Percentiles rank a stretch among this genome's conserved stretches.
phyloP scores from a whole-genome alignment of 129 eudicot species.

The Deinandra increscens region DNA sequence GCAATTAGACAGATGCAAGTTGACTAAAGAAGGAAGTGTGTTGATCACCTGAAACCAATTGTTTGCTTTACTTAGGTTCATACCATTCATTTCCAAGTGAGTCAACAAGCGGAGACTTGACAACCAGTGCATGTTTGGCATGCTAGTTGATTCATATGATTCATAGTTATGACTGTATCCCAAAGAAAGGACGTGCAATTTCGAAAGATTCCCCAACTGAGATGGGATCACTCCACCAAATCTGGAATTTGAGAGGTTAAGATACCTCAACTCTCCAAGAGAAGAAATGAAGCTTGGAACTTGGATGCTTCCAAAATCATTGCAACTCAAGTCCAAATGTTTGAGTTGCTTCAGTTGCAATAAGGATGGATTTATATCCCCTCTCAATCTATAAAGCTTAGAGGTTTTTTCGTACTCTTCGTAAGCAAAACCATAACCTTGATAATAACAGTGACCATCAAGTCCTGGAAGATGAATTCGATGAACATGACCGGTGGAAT shows the following conservation, averaged over 20 bases:
- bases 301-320: constrained; percentile 12
- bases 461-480: constrained; percentile 21
- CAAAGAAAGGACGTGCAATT: too few relatives aligned
- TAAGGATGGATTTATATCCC: constrained; percentile 27
- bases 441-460: too few relatives aligned
- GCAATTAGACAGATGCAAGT: neutral
- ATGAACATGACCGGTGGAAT: constrained; percentile 26
- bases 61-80: neutral
- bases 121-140: too few relatives aligned
- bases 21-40: neutral
- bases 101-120: neutral
- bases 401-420: too few relatives aligned
- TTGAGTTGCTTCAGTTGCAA: constrained; percentile 22
- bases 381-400: too few relatives aligned
- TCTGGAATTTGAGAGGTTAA: constrained; percentile 25
- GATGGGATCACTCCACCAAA: constrained; percentile 30
- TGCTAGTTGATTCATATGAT: too few relatives aligned
- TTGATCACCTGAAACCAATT: constrained; percentile 1
- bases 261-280: constrained; percentile 21
- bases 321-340: constrained; percentile 32
- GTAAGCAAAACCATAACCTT: too few relatives aligned
- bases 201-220: constrained; percentile 29
- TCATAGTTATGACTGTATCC: too few relatives aligned
- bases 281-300: constrained; percentile 36
- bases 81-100: neutral